These are phyloP conservation scores for Aspergillus viridinutans DNA, from an alignment of 2,329 filamentous ascomycete species.

Conservation along the genomic window DNA sequence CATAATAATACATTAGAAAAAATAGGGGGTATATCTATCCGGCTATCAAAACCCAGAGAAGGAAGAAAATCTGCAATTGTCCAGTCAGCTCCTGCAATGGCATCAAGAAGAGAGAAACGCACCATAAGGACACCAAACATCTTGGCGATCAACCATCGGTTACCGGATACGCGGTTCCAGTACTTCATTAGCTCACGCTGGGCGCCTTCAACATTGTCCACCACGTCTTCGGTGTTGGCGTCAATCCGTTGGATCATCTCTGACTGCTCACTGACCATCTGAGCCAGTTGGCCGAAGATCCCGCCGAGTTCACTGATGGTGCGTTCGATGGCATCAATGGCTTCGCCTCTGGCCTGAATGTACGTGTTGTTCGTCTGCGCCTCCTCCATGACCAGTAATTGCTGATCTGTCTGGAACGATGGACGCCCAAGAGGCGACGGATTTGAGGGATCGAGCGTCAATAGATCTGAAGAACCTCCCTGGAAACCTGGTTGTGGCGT, in stretches of 20 bases:
- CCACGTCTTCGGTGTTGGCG: conserved; percentile 94
- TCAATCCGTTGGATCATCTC: conserved; percentile 98
- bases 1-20: conserved; percentile 32
- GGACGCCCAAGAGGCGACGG: conserved; percentile 45
- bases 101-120: conserved; percentile 12
- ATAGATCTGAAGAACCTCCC: conserved; percentile 59
- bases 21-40: conserved; percentile 23
- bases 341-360: conserved; percentile 88
- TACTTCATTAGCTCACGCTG: conserved; percentile 95
- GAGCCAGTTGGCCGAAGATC: conserved; percentile 90
- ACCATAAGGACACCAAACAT: conserved; percentile 79
- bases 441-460: conserved; percentile 71
- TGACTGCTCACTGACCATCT: conserved; percentile 95
- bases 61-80: conserved; percentile 64
- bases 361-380: conserved; percentile 81
- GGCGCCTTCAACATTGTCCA: conserved; percentile 96
- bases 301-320: conserved; percentile 89
- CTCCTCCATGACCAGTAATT: conserved; percentile 90
- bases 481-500: conserved; percentile 55
- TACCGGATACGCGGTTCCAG: conserved; percentile 89
- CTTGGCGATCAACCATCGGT: conserved; percentile 88
- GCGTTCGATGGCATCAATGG: conserved; percentile 93
- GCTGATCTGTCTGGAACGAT: conserved; percentile 68
- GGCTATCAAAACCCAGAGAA: conserved; percentile 66
- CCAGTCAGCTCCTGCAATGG: neutral